Evolutionary conservation across 371 early-diverging fungal species (phyloP).

Genomic region (Apophysomyces ossiformis): DNA sequence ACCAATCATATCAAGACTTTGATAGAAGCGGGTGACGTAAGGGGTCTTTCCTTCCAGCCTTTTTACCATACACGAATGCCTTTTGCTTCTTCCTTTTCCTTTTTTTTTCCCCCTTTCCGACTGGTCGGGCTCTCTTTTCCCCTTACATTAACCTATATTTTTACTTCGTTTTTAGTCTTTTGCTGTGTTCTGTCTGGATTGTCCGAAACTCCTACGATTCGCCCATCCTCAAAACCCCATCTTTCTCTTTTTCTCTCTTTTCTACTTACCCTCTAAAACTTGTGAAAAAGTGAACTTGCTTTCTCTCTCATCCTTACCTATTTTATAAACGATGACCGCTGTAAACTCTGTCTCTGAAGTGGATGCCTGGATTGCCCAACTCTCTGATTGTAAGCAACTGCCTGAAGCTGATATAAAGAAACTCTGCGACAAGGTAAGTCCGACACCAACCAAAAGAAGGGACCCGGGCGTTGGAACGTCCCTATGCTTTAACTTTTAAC

Average conservation of each 20-base stretch:
- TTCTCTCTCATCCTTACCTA: not conserved
- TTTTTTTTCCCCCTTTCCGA: conserved; percentile 8
- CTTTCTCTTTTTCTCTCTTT: not conserved
- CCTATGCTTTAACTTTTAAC: not conserved
- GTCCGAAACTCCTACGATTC: not conserved
- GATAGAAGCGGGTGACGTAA: no score
- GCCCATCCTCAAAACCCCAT: not conserved
- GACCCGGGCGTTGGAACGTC: not conserved
- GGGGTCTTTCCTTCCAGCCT: not conserved
- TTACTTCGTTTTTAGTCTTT: not conserved
- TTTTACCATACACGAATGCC: not conserved
- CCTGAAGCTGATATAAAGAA: conserved; percentile 93
- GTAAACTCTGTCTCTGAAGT: conserved; percentile 50
- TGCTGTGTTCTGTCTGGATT: not conserved
- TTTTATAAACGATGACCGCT: not conserved
- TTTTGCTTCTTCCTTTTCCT: not conserved
- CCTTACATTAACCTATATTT: not conserved
- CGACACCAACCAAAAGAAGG: not conserved
- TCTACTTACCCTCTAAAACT: not conserved
- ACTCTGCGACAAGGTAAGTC: conserved; percentile 90
- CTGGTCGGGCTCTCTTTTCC: conserved; percentile 1
- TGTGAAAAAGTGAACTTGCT: not conserved
- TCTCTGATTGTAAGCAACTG: conserved; percentile 90
- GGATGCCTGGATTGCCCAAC: conserved; percentile 90
- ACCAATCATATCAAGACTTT: not conserved